Base-by-base conservation (phyloP, 352 stramenopile species). In the Phytophthora quininea region DNA sequence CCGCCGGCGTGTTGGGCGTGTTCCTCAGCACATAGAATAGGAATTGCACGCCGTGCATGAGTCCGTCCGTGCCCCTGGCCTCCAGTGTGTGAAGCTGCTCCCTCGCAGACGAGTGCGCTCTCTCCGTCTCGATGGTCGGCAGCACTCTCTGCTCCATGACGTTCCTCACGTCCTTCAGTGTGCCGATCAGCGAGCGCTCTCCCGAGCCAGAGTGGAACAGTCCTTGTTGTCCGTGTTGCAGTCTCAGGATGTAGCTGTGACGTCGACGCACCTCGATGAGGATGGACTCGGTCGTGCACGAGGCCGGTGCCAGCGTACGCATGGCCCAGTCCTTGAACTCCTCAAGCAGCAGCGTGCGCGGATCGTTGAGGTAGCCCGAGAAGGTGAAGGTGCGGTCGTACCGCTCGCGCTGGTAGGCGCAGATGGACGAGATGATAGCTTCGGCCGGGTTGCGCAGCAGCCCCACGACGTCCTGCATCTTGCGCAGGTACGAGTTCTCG, bases 281-380 rank as follows among this genome's bases (percentile, higher is more conserved):
- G 51, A 90, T 93, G 19, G 76, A 82, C 62, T 95, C 87, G 1
- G 83, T 93, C 8, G 85, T 95, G 51, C 85, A 95, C 0, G 83
- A 81, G 14, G 87, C 87, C 0, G 82, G 74, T n/a, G 84, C 87
- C 24, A 95, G 80, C 46, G 86, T 89, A 2, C 86, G 83, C 82
- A 95, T 91, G 27, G 85, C 80, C 87, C 87, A 95, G 65, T 92
- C 83, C 63, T 95, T 95, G 48, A 95, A 92, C 56, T 95, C 87
- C 48, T 95, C 87, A 0, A 95, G 79, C n/a, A 95, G 40, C 42
- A 95, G 54, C 31, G 84, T 95, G 3, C 87, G 82, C 24, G 87
- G 87, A 58, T 95, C 87, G 46, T 95, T 93, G 53, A 95, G 65
- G 57, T 95, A 95, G n/a, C 83, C 82, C 2, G 81, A 84, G 52